A percentile compares a stretch with the other conserved stretches of the same genome.
phyloP scores from a whole-genome alignment of 73 alveolate genomes.

The Paramecium sonneborni region DNA sequence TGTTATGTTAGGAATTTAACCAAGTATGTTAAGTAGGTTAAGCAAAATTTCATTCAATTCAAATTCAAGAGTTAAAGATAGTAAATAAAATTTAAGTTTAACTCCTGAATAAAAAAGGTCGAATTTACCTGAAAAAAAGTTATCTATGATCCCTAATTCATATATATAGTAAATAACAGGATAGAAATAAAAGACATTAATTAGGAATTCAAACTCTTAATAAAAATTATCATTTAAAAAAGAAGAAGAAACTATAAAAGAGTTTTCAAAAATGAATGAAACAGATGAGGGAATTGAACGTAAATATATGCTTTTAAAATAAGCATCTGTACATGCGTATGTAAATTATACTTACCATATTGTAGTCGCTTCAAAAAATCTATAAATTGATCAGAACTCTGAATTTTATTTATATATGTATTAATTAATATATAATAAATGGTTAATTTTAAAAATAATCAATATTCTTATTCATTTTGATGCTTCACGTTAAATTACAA shows the following conservation, averaged over 20 bases:
- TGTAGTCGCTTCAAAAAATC: conserved; percentile 13
- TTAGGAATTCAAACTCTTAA: not conserved
- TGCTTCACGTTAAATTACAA: conserved; percentile 49
- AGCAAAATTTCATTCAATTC: conserved; percentile 16
- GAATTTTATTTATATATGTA: not conserved
- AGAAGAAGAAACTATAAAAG: conserved; percentile 44
- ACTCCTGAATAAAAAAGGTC: not conserved
- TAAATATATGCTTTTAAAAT: conserved; percentile 7
- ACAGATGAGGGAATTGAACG: not conserved
- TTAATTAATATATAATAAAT: not conserved
- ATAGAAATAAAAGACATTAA: not conserved
- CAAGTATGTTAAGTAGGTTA: conserved; percentile 53
- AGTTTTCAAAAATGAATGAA: conserved; percentile 43
- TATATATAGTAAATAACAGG: not conserved
- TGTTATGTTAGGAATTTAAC: conserved; percentile 22
- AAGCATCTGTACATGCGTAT: conserved; percentile 31
- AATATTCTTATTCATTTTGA: not conserved
- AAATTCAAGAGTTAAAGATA: not conserved
- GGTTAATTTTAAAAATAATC: not conserved
- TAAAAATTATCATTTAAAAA: not conserved
- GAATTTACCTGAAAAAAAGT: not conserved
- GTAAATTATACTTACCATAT: not conserved
- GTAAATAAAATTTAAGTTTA: not conserved
- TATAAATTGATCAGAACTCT: not conserved
- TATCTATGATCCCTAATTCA: not conserved